These are phyloP conservation scores for Gremmenia infestans DNA, from an alignment of 2,329 filamentous ascomycete genomes.

Conservation along the genomic window DNA sequence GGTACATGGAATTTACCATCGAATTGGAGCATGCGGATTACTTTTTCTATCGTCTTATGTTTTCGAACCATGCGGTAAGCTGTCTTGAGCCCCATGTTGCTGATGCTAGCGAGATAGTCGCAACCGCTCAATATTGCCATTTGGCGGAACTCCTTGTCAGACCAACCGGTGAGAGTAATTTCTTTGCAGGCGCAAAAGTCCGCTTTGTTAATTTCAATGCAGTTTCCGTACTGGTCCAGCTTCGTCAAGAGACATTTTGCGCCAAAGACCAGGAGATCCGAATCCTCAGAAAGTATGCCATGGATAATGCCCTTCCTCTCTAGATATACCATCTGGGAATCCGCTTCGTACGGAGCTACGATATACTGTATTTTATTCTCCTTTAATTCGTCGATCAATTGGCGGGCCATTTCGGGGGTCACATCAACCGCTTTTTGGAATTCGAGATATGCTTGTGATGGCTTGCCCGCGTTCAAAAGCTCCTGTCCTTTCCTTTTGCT, in stretches of 20 bases:
- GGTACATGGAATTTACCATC: slow-evolving; percentile 82
- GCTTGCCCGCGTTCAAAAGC: slow-evolving; percentile 75
- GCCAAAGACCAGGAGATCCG: slow-evolving; percentile 91
- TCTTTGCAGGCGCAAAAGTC: slow-evolving; percentile 89
- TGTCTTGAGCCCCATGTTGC: slow-evolving; percentile 85
- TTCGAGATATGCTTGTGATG: slow-evolving; percentile 74
- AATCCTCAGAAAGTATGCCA: slow-evolving; percentile 93
- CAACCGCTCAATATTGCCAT: slow-evolving; percentile 98
- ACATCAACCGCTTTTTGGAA: slow-evolving; percentile 95
- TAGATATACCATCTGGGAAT: slow-evolving; percentile 92
- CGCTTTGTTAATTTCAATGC: slow-evolving; percentile 81
- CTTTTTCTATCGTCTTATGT: slow-evolving; percentile 78
- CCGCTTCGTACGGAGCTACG: slow-evolving; percentile 95
- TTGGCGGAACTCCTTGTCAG: slow-evolving; percentile 80
- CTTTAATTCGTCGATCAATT: slow-evolving; percentile 89
- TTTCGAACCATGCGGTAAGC: slow-evolving; percentile 87
- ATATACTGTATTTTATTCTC: slow-evolving; percentile 74
- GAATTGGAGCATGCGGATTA: slow-evolving; percentile 79
- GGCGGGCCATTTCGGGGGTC: slow-evolving; percentile 90
- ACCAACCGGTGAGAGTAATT: slow-evolving; percentile 85
- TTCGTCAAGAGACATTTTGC: slow-evolving; percentile 89
- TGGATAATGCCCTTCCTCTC: slow-evolving; percentile 78
- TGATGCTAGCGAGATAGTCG: slow-evolving; percentile 86
- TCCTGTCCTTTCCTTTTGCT: slow-evolving; percentile 72
- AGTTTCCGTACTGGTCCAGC: slow-evolving; percentile 88